Evolutionary conservation across 23 red algal species (phyloP).

Genomic region (Gracilariopsis chorda): DNA sequence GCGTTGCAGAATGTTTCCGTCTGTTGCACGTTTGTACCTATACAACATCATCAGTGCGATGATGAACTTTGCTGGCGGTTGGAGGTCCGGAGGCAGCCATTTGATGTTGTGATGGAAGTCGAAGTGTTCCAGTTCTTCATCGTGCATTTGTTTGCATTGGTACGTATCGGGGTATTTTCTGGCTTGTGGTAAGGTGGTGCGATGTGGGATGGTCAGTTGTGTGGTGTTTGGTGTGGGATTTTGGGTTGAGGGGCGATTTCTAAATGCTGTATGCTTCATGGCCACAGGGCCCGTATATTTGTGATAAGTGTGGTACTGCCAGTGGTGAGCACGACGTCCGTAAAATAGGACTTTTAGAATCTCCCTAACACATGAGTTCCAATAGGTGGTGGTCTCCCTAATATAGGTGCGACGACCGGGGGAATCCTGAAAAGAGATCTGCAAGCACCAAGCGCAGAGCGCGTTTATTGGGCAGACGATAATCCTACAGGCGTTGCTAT

Average conservation of each 20-base stretch:
- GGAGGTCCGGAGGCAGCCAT: not conserved
- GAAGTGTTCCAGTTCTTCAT: not conserved
- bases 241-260: not conserved
- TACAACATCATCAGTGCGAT: not conserved
- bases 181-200: not conserved
- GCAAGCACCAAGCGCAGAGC: no score
- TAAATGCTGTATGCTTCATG: not conserved
- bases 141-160: not conserved
- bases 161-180: not conserved
- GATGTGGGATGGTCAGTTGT: not conserved
- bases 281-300: not conserved
- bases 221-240: not conserved
- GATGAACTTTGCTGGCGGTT: not conserved
- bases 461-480: no score
- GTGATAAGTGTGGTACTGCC: no score
- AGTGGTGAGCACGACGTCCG: no score
- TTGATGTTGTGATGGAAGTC: not conserved
- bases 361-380: no score
- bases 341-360: no score
- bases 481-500: no score
- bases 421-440: no score
- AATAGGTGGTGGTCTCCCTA: no score
- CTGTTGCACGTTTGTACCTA: not conserved
- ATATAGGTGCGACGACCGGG: no score
- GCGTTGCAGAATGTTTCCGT: not conserved